Base-by-base conservation (phyloP, 164 flowering plant species). In the Brasenia schreberi region DNA sequence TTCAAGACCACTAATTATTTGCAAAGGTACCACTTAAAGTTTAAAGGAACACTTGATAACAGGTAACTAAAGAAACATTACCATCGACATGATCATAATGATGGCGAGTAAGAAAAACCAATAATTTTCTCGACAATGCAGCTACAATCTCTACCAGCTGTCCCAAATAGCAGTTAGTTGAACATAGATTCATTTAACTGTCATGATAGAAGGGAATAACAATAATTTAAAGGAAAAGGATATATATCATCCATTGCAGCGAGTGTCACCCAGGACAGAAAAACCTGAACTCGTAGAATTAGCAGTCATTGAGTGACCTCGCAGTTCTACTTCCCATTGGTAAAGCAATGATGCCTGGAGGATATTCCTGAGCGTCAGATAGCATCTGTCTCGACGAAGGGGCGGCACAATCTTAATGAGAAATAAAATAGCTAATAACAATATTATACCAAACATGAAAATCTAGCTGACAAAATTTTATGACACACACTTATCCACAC, bases 31-130 rank as follows among this genome's bases (percentile, higher is more conserved):
- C n/a, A n/a, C n/a, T n/a, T n/a, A n/a, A n/a, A n/a, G n/a, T n/a
- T n/a, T n/a, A n/a, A n/a, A n/a, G n/a, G n/a, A n/a, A n/a, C n/a
- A n/a, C 62, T 60, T 1, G 10, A 11, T 6, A 44, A 44, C 52
- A 44, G 52, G 7, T 44, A 44, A 44, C 7, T 6, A 5, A 44
- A 65, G 16, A 19, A 59, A 42, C 33, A 82, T 81, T 79, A 90
- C 97, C 98, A 73, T 89, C 96, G 44, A 89, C 85, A 71, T 94
- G 98, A 82, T 94, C 98, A 74, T 59, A 77, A 78, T 94, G 98
- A 73, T 94, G 98, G 83, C 90, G 98, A 18, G 98, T 94, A 64
- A 90, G 85, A 79, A 90, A 87, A 66, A 94, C 95, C 61, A 90
- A 73, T 64, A 94, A 75, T 76, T 87, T 94, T 78, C 82, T 76